phyloP scores from a whole-genome alignment of 1,284 basidiomycete genomes.

The Ceratobasidium sp. region DNA sequence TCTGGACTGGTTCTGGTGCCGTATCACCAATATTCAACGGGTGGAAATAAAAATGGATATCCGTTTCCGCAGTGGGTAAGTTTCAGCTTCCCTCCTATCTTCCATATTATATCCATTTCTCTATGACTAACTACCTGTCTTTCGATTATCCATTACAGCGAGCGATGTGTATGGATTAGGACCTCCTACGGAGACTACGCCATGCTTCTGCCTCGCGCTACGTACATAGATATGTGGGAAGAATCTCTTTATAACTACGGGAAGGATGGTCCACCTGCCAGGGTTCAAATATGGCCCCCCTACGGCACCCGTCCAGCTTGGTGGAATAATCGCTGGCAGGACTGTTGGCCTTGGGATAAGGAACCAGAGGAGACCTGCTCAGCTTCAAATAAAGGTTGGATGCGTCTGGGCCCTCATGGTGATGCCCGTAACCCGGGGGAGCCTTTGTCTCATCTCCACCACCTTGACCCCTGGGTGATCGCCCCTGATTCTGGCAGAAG shows the following conservation, averaged over 20 bases:
- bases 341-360: not conserved
- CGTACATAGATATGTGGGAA: not conserved
- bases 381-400: too few species aligned
- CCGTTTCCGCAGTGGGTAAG: slow-evolving; percentile 7
- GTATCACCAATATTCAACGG: not conserved
- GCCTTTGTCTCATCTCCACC: too few species aligned
- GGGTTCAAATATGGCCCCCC: too few species aligned
- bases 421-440: too few species aligned
- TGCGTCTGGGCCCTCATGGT: too few species aligned
- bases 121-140: too few species aligned
- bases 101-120: too few species aligned
- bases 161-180: not conserved
- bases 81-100: too few species aligned
- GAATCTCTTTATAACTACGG: not conserved
- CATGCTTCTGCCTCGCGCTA: not conserved
- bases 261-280: not conserved
- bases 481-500: too few species aligned
- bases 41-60: not conserved
- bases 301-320: not conserved
- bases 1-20: slow-evolving; percentile 25
- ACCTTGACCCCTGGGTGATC: too few species aligned
- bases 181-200: not conserved
- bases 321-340: not conserved
- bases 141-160: not conserved
- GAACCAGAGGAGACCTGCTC: too few species aligned